Percentiles rank a stretch among this genome's conserved stretches.
phyloP scores from a whole-genome alignment of 306 rosid genomes.

The Mucuna pruriens region DNA sequence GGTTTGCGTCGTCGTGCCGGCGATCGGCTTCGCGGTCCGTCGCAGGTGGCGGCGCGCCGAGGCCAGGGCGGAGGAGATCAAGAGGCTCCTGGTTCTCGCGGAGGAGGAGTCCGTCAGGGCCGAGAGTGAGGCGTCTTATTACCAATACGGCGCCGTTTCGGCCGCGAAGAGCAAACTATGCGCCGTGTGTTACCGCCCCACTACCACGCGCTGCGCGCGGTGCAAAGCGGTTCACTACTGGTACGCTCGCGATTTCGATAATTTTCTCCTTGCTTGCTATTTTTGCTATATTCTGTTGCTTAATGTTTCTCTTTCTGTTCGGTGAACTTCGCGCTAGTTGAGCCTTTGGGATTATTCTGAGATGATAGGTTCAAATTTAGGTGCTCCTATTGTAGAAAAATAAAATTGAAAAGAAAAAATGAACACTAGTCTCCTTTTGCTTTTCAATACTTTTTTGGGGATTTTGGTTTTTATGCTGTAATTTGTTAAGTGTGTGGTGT shows the following conservation, averaged over 20 bases:
- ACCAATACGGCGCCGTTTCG: constrained; percentile 30
- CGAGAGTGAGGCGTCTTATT: constrained; percentile 63
- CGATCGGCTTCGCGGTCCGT: constrained; percentile 49
- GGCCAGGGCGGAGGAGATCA: constrained; percentile 76
- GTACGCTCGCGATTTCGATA: constrained; percentile 39
- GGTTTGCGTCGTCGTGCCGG: constrained; percentile 50
- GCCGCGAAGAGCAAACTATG: constrained; percentile 50
- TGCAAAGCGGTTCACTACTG: constrained; percentile 89
- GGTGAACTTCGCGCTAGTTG: neutral
- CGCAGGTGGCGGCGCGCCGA: constrained; percentile 60
- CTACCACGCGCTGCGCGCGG: constrained; percentile 71
- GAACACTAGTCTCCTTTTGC: neutral
- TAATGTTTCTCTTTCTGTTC: neutral
- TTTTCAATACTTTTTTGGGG: neutral
- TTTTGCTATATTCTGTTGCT: neutral
- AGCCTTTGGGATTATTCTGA: neutral
- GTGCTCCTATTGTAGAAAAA: neutral
- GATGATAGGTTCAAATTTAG: neutral
- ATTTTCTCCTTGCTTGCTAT: neutral
- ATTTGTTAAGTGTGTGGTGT: neutral
- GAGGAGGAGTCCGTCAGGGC: constrained; percentile 78
- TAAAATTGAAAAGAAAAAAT: neutral
- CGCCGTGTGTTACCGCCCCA: constrained; percentile 74
- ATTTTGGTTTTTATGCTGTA: neutral
- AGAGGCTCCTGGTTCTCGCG: constrained; percentile 64